These are phyloP conservation scores for Silene latifolia DNA, from an alignment of 148 eudicot genomes.

Conservation along the genomic window DNA sequence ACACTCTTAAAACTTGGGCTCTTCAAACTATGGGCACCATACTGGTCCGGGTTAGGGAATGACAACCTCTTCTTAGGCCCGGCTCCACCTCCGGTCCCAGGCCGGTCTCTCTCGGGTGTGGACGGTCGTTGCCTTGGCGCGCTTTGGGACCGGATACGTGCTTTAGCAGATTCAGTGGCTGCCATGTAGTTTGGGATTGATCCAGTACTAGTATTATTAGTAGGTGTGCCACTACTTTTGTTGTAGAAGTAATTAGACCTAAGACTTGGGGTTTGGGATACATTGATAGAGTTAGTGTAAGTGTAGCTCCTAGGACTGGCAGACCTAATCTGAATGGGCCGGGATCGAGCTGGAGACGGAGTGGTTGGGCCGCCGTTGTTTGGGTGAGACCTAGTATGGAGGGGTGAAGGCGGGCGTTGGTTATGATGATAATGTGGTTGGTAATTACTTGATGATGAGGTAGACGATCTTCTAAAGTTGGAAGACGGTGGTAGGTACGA, in stretches of 20 bases:
- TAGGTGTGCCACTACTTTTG: slow-evolving; percentile 14
- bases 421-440: slow-evolving; percentile 26
- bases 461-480: slow-evolving; percentile 36
- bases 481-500: slow-evolving; percentile 39
- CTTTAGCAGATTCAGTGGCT: slow-evolving; percentile 72
- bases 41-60: slow-evolving; percentile 54
- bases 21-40: slow-evolving; percentile 38
- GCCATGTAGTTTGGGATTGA: slow-evolving; percentile 70
- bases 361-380: slow-evolving; percentile 31
- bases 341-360: slow-evolving; percentile 55
- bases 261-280: slow-evolving; percentile 60
- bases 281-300: neutral
- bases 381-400: slow-evolving; percentile 36
- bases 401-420: slow-evolving; percentile 55
- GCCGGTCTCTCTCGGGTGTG: slow-evolving; percentile 62
- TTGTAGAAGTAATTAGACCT: slow-evolving; percentile 51
- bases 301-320: slow-evolving; percentile 58
- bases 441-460: slow-evolving; percentile 22
- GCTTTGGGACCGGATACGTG: slow-evolving; percentile 60
- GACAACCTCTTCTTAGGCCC: slow-evolving; percentile 60
- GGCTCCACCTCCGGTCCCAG: slow-evolving; percentile 27
- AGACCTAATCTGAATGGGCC: slow-evolving; percentile 60
- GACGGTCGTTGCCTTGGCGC: slow-evolving; percentile 71
- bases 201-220: slow-evolving; percentile 15
- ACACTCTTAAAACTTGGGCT: slow-evolving; percentile 77